Conservation (phyloP, 768 basidiomycete species). For the Exidia glandulosa region DNA sequence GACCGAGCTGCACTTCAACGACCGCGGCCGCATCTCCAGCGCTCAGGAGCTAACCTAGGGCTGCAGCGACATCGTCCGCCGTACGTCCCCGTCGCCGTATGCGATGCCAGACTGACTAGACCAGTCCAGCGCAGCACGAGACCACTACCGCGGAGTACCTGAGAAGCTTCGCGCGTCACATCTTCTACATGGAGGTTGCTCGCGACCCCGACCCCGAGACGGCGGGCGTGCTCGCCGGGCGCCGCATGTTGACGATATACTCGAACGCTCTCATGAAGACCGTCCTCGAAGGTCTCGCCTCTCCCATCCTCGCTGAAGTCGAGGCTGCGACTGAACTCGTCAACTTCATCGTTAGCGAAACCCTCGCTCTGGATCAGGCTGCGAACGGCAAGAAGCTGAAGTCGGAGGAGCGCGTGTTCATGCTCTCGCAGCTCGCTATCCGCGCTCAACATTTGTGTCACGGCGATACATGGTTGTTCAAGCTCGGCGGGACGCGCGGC, state of each 20-base stretch:
- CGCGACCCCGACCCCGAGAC: slow-evolving; percentile 16
- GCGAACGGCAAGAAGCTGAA: slow-evolving; percentile 33
- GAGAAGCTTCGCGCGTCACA: slow-evolving; percentile 51
- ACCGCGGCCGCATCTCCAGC: too few species aligned
- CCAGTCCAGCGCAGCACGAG: too few species aligned
- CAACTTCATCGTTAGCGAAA: slow-evolving; percentile 49
- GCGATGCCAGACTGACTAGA: too few species aligned
- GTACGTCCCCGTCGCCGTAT: too few species aligned
- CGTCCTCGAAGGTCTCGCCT: slow-evolving; percentile 63
- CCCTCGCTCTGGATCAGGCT: slow-evolving; percentile 35
- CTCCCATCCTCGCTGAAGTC: slow-evolving; percentile 50
- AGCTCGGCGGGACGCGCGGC: slow-evolving; percentile 54
- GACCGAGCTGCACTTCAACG: too few species aligned
- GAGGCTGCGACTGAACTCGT: slow-evolving; percentile 51
- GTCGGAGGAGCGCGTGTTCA: slow-evolving; percentile 44
- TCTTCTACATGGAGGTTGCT: slow-evolving; percentile 68
- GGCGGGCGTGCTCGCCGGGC: too few species aligned
- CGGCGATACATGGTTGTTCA: slow-evolving; percentile 82
- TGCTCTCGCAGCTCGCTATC: slow-evolving; percentile 72
- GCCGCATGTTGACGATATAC: too few species aligned
- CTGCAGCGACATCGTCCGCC: too few species aligned
- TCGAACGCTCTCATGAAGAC: slow-evolving; percentile 61
- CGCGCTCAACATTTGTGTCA: slow-evolving; percentile 80
- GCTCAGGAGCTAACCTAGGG: too few species aligned
- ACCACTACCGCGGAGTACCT: slow-evolving; percentile 61